These are phyloP conservation scores for Tieghemiomyces parasiticus DNA, from an alignment of 192 early-diverging fungal genomes.

Conservation along the genomic window DNA sequence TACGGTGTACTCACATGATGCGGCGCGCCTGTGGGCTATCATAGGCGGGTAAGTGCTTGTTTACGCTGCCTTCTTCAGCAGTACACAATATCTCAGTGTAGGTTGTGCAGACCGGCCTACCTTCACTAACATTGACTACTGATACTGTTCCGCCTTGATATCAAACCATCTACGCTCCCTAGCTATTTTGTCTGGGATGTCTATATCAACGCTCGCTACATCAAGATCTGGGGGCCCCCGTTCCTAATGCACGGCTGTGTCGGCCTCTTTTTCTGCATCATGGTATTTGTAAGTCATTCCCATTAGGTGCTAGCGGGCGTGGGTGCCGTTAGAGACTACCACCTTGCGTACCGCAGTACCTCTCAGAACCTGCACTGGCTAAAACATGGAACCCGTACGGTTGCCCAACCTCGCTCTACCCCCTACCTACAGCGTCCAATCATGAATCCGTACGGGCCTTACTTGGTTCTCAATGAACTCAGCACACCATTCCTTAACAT, in stretches of 20 bases:
- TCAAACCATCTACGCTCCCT: slow-evolving; percentile 19
- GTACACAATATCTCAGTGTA: too few relatives aligned
- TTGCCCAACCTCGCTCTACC: neutral
- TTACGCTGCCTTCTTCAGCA: too few relatives aligned
- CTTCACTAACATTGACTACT: too few relatives aligned
- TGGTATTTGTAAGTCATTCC: slow-evolving; percentile 19
- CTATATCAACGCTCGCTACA: slow-evolving; percentile 12
- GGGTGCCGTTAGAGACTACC: neutral
- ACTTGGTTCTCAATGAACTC: slow-evolving; percentile 30
- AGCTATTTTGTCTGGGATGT: slow-evolving; percentile 35
- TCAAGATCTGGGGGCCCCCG: slow-evolving; percentile 17
- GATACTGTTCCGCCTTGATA: neutral
- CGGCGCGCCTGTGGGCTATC: neutral
- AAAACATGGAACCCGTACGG: neutral
- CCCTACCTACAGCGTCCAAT: slow-evolving; percentile 19
- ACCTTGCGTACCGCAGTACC: neutral
- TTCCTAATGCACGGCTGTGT: slow-evolving; percentile 31
- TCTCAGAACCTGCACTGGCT: neutral
- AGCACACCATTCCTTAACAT: slow-evolving; percentile 32
- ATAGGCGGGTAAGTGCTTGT: neutral
- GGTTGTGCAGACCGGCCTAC: too few relatives aligned
- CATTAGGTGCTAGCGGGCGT: neutral
- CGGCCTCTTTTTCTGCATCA: slow-evolving; percentile 15
- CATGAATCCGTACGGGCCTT: slow-evolving; percentile 23
- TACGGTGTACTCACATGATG: neutral